Evolutionary conservation across 2,329 filamentous ascomycete species (phyloP).

Genomic region (Verticillium tricorpus): DNA sequence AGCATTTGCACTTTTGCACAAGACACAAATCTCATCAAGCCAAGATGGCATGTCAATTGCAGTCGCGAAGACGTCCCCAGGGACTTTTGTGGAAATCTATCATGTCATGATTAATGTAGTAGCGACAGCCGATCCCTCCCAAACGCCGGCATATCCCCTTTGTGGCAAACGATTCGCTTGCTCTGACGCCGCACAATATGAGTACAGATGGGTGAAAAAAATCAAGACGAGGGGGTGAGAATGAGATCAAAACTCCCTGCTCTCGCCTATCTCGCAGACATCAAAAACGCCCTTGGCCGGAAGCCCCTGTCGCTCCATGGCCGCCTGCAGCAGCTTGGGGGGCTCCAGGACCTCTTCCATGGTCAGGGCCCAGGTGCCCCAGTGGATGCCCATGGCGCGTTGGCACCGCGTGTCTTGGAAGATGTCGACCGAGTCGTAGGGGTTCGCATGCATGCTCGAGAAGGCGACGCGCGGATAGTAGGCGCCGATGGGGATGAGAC

Average conservation of each 20-base stretch:
- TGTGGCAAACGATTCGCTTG: background rate
- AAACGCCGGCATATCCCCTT: background rate
- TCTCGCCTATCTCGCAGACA: conserved; percentile 80
- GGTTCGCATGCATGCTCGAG: conserved; percentile 80
- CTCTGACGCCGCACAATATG: background rate
- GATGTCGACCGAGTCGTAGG: conserved; percentile 83
- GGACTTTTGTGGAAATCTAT: background rate
- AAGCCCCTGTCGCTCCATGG: conserved; percentile 62
- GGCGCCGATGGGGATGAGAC: conserved; percentile 88
- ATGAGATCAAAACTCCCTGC: conserved; percentile 59
- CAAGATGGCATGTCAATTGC: too few species aligned
- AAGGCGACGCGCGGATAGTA: conserved; percentile 72
- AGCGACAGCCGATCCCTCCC: background rate
- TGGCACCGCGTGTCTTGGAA: conserved; percentile 78
- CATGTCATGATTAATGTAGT: background rate
- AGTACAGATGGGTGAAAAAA: background rate
- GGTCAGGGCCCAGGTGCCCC: conserved; percentile 87
- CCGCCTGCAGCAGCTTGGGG: conserved; percentile 65
- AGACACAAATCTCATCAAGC: background rate
- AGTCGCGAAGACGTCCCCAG: background rate
- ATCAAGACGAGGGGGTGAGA: background rate
- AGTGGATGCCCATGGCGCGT: conserved; percentile 81
- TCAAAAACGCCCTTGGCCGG: conserved; percentile 73
- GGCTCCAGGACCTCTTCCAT: conserved; percentile 83
- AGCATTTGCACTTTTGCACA: background rate